These are phyloP conservation scores for Fomitopsis betulina DNA, from an alignment of 1,284 basidiomycete genomes.

Conservation along the genomic window DNA sequence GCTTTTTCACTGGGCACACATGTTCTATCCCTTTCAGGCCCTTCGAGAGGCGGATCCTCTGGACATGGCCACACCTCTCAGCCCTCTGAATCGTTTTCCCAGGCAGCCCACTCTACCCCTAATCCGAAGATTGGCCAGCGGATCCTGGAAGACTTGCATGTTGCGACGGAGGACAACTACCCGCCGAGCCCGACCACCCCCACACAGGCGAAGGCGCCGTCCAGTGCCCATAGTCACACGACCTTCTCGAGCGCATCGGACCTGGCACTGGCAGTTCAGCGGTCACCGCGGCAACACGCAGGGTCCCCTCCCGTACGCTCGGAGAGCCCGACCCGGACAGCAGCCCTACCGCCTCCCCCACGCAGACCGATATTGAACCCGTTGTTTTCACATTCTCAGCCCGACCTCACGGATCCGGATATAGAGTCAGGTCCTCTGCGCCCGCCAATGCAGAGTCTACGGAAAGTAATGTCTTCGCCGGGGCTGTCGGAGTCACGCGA, in stretches of 20 bases:
- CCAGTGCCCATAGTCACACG: conserved; percentile 20
- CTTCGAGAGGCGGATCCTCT: conserved; percentile 1
- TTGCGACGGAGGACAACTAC: conserved; percentile 11
- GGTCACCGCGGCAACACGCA: conserved; percentile 8
- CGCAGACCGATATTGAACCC: conserved; percentile 44
- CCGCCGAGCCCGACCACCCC: conserved; percentile 10
- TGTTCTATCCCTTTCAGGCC: neutral
- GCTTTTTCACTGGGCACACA: neutral
- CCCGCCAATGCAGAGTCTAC: conserved; percentile 15
- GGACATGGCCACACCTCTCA: conserved; percentile 10
- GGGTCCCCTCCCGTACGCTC: conserved; percentile 32
- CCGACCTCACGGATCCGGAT: conserved; percentile 34
- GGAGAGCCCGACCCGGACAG: conserved; percentile 50
- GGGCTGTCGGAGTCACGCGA: conserved; percentile 16
- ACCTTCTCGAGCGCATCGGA: conserved; percentile 21
- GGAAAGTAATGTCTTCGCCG: conserved; percentile 22
- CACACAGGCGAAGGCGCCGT: conserved; percentile 11
- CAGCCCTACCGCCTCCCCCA: conserved; percentile 58
- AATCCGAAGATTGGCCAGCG: conserved; percentile 21
- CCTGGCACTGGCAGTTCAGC: conserved; percentile 3
- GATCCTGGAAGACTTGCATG: conserved; percentile 21
- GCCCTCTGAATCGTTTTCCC: neutral
- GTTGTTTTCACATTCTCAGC: conserved; percentile 52
- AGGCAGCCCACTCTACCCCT: conserved; percentile 10
- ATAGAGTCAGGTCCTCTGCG: conserved; percentile 10